Evolutionary conservation across 805 yeast species (phyloP).

Genomic region (Candida pseudofarinosa): DNA sequence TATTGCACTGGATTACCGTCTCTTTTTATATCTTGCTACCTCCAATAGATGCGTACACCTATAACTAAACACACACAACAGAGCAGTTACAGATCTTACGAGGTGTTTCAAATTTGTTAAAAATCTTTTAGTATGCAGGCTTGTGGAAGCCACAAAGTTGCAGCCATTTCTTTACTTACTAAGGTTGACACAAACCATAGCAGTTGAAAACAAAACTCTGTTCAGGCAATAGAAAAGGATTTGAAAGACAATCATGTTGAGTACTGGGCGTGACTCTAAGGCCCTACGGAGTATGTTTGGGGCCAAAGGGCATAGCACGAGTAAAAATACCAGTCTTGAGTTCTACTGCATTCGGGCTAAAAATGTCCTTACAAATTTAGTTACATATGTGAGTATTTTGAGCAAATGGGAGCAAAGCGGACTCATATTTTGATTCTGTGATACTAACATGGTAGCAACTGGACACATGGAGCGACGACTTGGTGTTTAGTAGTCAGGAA

Average conservation of each 20-base stretch:
- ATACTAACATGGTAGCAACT: not conserved
- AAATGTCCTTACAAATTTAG: conserved; percentile 1
- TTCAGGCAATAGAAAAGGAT: too few species aligned
- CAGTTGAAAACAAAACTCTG: not conserved
- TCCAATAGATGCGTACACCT: too few species aligned
- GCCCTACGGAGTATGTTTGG: not conserved
- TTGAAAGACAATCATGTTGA: too few species aligned
- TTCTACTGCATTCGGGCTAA: conserved; percentile 7
- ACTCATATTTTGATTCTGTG: not conserved
- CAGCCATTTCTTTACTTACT: not conserved
- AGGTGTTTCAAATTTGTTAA: not conserved
- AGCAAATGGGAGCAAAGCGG: not conserved
- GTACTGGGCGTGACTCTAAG: not conserved
- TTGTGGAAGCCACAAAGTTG: not conserved
- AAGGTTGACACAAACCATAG: not conserved
- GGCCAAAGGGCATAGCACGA: not conserved
- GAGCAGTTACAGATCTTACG: not conserved
- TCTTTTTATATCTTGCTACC: not conserved
- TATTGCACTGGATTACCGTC: too few species aligned
- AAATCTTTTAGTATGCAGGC: not conserved
- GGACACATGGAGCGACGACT: not conserved
- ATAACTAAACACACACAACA: not conserved
- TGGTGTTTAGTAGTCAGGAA: not conserved
- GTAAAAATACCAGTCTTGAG: conserved; percentile 5
- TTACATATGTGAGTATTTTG: not conserved